phyloP scores from a whole-genome alignment of 2,329 filamentous ascomycete genomes.

The Emergomyces orientalis region DNA sequence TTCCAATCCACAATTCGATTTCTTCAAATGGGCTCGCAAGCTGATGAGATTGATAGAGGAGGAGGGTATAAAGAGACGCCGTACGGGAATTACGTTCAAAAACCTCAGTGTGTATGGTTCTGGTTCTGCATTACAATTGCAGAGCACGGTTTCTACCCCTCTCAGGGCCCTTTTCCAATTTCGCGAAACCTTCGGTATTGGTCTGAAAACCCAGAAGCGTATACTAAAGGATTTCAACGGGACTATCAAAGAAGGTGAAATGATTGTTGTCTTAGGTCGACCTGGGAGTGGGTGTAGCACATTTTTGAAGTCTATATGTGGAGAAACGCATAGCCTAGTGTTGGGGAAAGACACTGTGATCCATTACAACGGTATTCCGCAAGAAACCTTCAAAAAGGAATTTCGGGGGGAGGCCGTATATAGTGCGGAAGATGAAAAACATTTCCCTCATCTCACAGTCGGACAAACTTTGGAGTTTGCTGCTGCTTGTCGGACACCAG shows the following conservation, averaged over 20 bases:
- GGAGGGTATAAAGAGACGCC: constrained; percentile 46
- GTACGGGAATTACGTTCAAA: constrained; percentile 54
- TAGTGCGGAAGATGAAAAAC: constrained; percentile 37
- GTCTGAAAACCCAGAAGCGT: constrained; percentile 44
- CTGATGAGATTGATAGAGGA: constrained; percentile 44
- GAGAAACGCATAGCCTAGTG: constrained; percentile 70
- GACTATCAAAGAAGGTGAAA: constrained; percentile 42
- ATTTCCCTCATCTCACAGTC: constrained; percentile 50
- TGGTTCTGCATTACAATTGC: constrained; percentile 57
- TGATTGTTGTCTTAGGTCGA: constrained; percentile 34
- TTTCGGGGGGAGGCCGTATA: constrained; percentile 34
- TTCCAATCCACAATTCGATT: constrained; percentile 42
- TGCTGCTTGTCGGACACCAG: constrained; percentile 43
- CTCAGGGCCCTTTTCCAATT: constrained; percentile 50
- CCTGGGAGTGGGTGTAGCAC: constrained; percentile 57
- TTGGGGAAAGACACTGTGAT: constrained; percentile 61
- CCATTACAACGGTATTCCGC: constrained; percentile 62
- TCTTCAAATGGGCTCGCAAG: constrained; percentile 45
- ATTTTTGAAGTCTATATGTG: constrained; percentile 72
- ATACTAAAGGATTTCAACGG: constrained; percentile 49
- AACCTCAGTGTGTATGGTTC: constrained; percentile 59
- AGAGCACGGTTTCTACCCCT: constrained; percentile 55
- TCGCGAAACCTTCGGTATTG: constrained; percentile 43
- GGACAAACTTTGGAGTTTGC: constrained; percentile 50
- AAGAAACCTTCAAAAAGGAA: constrained; percentile 63